Evolutionary conservation across 2,329 filamentous ascomycete genomes (phyloP).

Genomic region (Bipolaris oryzae): DNA sequence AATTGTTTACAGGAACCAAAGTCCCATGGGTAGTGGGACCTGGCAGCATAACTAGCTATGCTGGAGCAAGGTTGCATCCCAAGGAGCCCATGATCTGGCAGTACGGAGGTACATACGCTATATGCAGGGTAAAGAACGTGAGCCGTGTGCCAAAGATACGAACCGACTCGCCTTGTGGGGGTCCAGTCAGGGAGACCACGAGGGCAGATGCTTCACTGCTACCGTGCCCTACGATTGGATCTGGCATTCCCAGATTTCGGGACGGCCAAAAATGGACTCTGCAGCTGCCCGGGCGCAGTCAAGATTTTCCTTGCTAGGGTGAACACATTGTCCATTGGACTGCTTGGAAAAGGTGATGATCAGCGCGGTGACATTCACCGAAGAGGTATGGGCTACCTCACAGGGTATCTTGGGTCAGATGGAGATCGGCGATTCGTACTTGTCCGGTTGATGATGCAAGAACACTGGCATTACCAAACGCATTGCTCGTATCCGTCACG

Average conservation of each 20-base stretch:
- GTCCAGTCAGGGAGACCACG: not conserved
- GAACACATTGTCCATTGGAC: not conserved
- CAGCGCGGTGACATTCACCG: conserved; percentile 9
- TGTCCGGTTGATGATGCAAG: not conserved
- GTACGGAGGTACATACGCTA: not conserved
- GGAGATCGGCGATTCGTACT: conserved; percentile 14
- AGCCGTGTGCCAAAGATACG: not conserved
- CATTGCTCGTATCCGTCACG: not conserved
- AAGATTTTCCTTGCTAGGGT: conserved; percentile 9
- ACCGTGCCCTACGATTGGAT: conserved; percentile 6
- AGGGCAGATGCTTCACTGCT: not conserved
- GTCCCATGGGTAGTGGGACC: conserved; percentile 1
- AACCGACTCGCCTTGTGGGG: not conserved
- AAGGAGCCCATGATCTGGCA: not conserved
- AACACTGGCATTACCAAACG: not conserved
- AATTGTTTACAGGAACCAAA: not conserved
- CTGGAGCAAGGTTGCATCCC: not conserved
- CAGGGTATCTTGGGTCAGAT: not conserved
- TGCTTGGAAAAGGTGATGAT: not conserved
- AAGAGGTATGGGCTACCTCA: conserved; percentile 8
- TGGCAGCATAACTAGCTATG: conserved; percentile 6
- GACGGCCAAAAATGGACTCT: not conserved
- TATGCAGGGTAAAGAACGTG: conserved; percentile 1
- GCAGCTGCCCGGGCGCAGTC: not conserved
- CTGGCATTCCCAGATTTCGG: conserved; percentile 5